phyloP scores from a whole-genome alignment of 163 green algal genomes.

The Chlorella variabilis region DNA sequence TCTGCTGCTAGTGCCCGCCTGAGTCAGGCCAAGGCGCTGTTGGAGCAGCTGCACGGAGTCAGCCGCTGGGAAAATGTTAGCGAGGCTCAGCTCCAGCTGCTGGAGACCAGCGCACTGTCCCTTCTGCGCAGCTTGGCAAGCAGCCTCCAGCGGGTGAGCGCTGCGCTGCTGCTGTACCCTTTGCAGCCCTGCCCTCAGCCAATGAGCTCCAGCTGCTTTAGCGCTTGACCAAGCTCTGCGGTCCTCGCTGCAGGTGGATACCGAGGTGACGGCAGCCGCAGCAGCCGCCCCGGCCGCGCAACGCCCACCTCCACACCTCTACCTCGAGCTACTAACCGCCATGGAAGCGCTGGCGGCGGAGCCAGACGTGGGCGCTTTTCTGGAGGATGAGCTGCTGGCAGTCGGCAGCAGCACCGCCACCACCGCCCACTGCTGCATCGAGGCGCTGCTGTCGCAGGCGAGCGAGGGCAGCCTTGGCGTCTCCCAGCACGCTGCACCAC shows the following conservation, averaged over 20 bases:
- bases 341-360: neutral
- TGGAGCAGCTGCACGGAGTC: too few species aligned
- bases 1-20: too few species aligned
- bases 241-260: neutral
- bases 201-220: neutral
- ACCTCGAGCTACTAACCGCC: neutral
- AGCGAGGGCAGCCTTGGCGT: too few species aligned
- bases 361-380: neutral
- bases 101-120: too few species aligned
- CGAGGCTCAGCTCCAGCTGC: too few species aligned
- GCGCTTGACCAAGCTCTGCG: neutral
- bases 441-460: constrained; percentile 2
- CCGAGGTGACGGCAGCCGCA: neutral
- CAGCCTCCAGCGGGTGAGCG: neutral
- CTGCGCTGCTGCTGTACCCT: neutral
- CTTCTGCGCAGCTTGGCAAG: neutral
- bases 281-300: neutral
- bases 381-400: neutral
- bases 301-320: neutral
- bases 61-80: too few species aligned
- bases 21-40: too few species aligned
- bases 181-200: too few species aligned
- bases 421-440: neutral
- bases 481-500: too few species aligned
- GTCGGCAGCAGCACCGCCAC: neutral